phyloP scores from a whole-genome alignment of 2,329 filamentous ascomycete genomes.

The Acephala macrosclerotiorum region DNA sequence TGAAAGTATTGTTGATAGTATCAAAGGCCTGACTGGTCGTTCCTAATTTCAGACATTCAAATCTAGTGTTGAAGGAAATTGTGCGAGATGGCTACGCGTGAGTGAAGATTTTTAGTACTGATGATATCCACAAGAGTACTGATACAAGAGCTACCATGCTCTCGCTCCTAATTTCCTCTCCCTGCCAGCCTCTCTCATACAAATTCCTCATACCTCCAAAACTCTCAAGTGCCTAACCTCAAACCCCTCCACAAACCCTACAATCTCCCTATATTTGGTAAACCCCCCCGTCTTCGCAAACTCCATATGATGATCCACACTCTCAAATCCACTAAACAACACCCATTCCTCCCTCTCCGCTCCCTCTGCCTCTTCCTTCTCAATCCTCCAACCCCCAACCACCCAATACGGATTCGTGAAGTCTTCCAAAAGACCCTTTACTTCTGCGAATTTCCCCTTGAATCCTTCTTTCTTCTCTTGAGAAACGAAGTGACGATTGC shows the following conservation, averaged over 20 bases:
- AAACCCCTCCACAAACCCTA: conserved; percentile 26
- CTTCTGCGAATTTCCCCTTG: conserved; percentile 17
- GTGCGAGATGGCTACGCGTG: no score
- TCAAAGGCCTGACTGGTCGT: no score
- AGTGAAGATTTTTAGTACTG: background rate
- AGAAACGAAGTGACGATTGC: conserved; percentile 26
- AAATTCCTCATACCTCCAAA: conserved; percentile 13
- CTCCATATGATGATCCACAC: conserved; percentile 25
- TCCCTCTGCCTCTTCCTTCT: conserved; percentile 31
- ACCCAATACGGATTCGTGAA: conserved; percentile 28
- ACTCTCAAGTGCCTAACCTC: conserved; percentile 29
- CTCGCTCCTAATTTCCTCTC: background rate
- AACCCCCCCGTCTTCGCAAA: conserved; percentile 28
- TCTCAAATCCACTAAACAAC: conserved; percentile 30
- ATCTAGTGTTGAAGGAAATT: no score
- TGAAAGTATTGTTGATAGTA: no score
- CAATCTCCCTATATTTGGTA: conserved; percentile 25
- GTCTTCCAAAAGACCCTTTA: conserved; percentile 18
- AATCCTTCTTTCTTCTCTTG: conserved; percentile 25
- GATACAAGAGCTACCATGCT: background rate
- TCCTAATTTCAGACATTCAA: no score
- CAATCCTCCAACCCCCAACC: conserved; percentile 31
- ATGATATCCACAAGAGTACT: background rate
- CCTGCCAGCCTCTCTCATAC: background rate
- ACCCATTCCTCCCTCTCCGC: conserved; percentile 31